Evolutionary conservation across 768 basidiomycete species (phyloP).

Genomic region (Paxillus ammoniavirescens): DNA sequence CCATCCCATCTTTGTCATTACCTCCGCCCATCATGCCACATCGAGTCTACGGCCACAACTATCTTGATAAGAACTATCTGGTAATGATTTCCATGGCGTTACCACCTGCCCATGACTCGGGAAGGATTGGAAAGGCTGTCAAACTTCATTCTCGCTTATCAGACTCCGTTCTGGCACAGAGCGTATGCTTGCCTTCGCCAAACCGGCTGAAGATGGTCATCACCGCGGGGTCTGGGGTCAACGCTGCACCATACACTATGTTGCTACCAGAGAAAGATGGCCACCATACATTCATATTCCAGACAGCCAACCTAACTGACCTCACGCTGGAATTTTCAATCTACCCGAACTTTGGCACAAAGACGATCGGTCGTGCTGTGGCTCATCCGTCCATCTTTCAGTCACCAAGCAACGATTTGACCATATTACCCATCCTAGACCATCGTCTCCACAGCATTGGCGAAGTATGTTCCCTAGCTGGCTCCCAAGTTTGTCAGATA

Average conservation of each 20-base stretch:
- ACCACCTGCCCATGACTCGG: constrained; percentile 37
- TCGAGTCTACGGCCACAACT: constrained; percentile 95
- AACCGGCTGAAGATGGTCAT: constrained; percentile 90
- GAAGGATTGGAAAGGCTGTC: constrained; percentile 46
- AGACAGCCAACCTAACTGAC: constrained; percentile 68
- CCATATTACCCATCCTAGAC: constrained; percentile 82
- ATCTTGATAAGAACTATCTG: constrained; percentile 81
- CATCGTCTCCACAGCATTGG: constrained; percentile 92
- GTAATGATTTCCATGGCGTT: constrained; percentile 82
- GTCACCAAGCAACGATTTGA: constrained; percentile 51
- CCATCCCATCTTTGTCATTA: constrained; percentile 91
- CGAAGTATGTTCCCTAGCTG: constrained; percentile 52
- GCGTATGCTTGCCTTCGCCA: constrained; percentile 67
- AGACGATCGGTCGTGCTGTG: constrained; percentile 91
- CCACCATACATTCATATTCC: constrained; percentile 80
- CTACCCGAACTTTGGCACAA: constrained; percentile 96
- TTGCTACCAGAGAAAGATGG: constrained; percentile 77
- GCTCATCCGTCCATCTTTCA: constrained; percentile 75
- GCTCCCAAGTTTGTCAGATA: not conserved
- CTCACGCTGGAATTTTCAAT: constrained; percentile 90
- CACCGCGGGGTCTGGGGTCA: constrained; percentile 81
- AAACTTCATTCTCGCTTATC: constrained; percentile 74
- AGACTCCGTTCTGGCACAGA: constrained; percentile 64
- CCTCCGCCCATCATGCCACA: constrained; percentile 99
- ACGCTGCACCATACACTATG: constrained; percentile 87